Base-by-base conservation (phyloP, 768 basidiomycete species). In the Serendipita indica region DNA sequence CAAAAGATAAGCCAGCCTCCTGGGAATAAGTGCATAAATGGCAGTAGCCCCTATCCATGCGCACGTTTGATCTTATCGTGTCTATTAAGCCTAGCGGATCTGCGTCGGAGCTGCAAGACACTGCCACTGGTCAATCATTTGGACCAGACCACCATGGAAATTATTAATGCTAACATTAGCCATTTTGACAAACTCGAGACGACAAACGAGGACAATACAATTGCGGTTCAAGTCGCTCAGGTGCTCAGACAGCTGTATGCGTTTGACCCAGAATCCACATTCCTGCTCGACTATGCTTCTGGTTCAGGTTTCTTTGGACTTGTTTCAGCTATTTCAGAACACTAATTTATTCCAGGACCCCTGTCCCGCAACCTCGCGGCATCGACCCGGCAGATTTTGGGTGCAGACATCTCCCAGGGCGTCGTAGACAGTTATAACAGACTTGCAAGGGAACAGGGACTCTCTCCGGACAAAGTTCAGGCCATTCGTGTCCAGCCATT, bases 201-300 rank as follows among this genome's bases (percentile, higher is more conserved):
- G 33, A 60, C 32, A 13, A 71, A 69, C 63, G 64, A 70, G 46
- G 63, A 64, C 7, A 62, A 37, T 4, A 68, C 62, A 58, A 57
- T 63, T 10, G 67, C 72, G 0, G 61, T 63, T 33, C 60, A 61
- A 16, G 58, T 39, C 34, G 61, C 62, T 25, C 60, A 59, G 58
- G 68, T 66, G 1, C 72, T 77, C 60, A 41, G 62, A n/a, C 52
- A 66, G 34, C 64, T 63, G 2, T 78, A 77, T 61, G 62, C 70
- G 0, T 82, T 88, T 63, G 72, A 80, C 57, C 76, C 77, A 41
- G 74, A 79, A 28, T 64, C 63, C 3, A 86, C 85, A 3, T 72
- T 68, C 3, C 72, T 83, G 16, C 72, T 89, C 75, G 86, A 88
- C 63, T 88, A 77, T 64, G 86, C 86, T 3, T 88, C 86, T 66